Percentiles rank a stretch among this genome's conserved stretches.
Evolutionary conservation across 352 stramenopile genomes (phyloP).

Genomic region (Blastocystis hominis): DNA sequence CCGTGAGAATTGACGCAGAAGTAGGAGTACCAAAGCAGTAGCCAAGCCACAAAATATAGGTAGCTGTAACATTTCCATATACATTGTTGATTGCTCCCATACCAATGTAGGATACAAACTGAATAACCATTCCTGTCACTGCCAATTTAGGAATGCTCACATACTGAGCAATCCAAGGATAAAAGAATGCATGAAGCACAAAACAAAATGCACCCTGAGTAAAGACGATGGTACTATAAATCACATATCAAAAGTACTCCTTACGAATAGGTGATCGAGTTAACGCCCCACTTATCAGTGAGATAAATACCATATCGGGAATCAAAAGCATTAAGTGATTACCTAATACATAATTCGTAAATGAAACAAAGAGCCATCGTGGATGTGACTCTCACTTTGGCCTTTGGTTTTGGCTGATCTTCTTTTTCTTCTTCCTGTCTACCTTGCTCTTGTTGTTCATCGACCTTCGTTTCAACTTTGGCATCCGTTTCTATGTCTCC

Average conservation of each 20-base stretch:
- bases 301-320: conserved; percentile 39
- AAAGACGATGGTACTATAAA: neutral
- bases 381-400: neutral
- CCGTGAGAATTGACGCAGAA: conserved; percentile 26
- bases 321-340: neutral
- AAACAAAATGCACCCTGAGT: neutral
- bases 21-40: neutral
- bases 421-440: neutral
- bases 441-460: too few species aligned
- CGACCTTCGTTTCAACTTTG: too few species aligned
- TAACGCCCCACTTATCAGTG: neutral
- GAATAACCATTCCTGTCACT: neutral
- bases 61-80: neutral
- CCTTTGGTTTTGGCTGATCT: neutral
- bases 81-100: neutral
- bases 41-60: conserved; percentile 18
- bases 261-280: conserved; percentile 9
- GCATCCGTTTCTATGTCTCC: too few species aligned
- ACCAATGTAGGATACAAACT: neutral
- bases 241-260: neutral
- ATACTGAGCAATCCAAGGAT: neutral
- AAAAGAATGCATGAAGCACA: neutral
- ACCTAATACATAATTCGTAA: conserved; percentile 33
- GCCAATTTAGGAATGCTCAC: conserved; percentile 14
- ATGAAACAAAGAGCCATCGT: conserved; percentile 29